Conservation (phyloP, 257 asterid species). For the Solanum gandarillasii region DNA sequence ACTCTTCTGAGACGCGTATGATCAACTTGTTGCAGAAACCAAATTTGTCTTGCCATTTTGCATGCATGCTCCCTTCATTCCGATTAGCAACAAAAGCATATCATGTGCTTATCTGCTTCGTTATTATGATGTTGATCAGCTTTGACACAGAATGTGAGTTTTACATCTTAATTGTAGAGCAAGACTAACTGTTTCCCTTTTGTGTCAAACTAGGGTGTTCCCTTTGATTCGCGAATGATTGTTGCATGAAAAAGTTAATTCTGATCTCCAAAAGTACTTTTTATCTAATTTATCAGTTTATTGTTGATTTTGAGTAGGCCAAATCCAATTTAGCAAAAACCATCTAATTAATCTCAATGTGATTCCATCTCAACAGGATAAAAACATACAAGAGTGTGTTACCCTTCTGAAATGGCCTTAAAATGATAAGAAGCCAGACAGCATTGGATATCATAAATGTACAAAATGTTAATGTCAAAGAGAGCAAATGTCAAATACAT, state of each 20-base stretch:
- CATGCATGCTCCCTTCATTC: background rate
- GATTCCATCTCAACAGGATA: background rate
- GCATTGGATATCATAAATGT: background rate
- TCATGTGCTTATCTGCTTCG: too few relatives aligned
- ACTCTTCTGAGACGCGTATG: background rate
- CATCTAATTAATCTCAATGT: background rate
- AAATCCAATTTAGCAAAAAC: background rate
- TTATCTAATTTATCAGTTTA: background rate
- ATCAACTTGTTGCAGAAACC: background rate
- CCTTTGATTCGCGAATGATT: background rate
- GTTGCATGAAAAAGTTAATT: background rate
- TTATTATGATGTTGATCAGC: background rate
- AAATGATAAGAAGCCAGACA: background rate
- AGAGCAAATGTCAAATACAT: background rate
- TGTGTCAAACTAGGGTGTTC: background rate
- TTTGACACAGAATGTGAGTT: background rate
- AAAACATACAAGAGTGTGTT: background rate
- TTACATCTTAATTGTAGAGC: background rate
- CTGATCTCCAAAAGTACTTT: background rate
- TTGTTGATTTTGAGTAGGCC: background rate
- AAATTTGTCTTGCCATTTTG: background rate
- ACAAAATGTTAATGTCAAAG: background rate
- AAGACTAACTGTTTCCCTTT: background rate
- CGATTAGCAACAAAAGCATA: too few relatives aligned
- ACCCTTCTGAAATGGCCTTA: background rate